phyloP scores from a whole-genome alignment of 345 rosid species.

The Atalantia buxifolia region DNA sequence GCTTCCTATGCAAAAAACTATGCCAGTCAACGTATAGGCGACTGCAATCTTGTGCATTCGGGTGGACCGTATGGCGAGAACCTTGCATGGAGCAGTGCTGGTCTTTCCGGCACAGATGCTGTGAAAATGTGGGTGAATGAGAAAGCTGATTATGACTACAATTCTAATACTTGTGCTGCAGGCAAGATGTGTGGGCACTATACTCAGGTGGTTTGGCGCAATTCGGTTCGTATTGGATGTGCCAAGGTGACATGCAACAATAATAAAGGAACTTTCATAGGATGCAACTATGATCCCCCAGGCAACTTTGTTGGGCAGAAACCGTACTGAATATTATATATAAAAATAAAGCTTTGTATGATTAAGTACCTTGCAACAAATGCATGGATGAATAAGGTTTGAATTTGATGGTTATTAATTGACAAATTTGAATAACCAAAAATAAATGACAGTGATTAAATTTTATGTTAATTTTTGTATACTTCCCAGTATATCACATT shows the following conservation, averaged over 20 bases:
- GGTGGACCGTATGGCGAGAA: conserved; percentile 67
- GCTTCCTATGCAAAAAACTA: conserved; percentile 49
- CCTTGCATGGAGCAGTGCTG: conserved; percentile 41
- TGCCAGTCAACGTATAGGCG: conserved; percentile 22
- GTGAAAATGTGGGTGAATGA: conserved; percentile 30
- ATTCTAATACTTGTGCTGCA: conserved; percentile 43
- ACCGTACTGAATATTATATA: conserved; percentile 28
- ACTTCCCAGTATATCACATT: not conserved
- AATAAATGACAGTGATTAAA: not conserved
- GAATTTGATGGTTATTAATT: not conserved
- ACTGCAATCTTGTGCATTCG: conserved; percentile 45
- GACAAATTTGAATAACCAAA: not conserved
- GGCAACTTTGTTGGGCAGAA: conserved; percentile 48
- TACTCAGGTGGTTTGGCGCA: conserved; percentile 70
- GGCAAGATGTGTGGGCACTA: conserved; percentile 60
- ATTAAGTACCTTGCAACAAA: not conserved
- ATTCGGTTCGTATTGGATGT: conserved; percentile 54
- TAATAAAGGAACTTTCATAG: conserved; percentile 43
- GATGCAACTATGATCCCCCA: conserved; percentile 61
- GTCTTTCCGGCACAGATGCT: conserved; percentile 32
- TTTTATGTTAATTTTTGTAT: not conserved
- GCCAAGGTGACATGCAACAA: conserved; percentile 54
- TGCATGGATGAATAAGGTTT: not conserved
- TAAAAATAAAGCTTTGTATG: not conserved
- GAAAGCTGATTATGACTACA: conserved; percentile 42